Evolutionary conservation across 192 early-diverging fungal species (phyloP), one percentile per base, ranked within the genome.

Genomic region (Umbelopsis isabellina): DNA sequence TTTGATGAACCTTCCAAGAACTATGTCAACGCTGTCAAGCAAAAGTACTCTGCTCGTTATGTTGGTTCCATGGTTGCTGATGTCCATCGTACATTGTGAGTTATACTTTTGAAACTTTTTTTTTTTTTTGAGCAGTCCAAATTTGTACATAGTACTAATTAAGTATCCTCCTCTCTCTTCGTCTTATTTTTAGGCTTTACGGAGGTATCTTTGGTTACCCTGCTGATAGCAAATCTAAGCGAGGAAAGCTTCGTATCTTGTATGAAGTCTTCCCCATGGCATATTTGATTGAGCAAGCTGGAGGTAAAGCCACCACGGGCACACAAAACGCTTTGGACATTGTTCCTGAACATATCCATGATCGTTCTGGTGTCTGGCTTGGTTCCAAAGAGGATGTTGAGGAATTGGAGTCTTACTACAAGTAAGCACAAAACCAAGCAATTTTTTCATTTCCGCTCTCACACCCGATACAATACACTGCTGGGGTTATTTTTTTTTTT

Each of bases 241-340:
- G 86, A 16, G 95, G 93, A 78, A 99, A 99, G 80, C 91, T 99
- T 69, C 88, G 97, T 71, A 88, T 99, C 50, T 84, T 99, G 51
- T 99, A 99, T 82, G 97, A 99, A 85, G 93, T 94, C 77, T 99
- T 97, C 87, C 97, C 96, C n/a, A 99, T 99, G 97, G 90, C 95
- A 0, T 92, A 90, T 69, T 80, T 99, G 49, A 83, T 94, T 50
- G 97, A 99, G 79, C 91, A 97, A 74, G 95, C 95, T n/a, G 97
- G 97, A 49, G 97, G 97, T 53, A 92, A 90, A 72, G 92, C 97
- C 12, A 88, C 86, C 23, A 97, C 92, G 15, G 97, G 97, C 55
- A 82, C 73, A 35, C 74, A 86, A 79, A 82, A 93, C 49, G 91
- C 95, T 78, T 80, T 99, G 44, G 96, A 97, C 75, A 79, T 97